Percentiles rank a stretch among this genome's conserved stretches.
Evolutionary conservation across 306 rosid genomes (phyloP).

Genomic region (Vigna hirtella): DNA sequence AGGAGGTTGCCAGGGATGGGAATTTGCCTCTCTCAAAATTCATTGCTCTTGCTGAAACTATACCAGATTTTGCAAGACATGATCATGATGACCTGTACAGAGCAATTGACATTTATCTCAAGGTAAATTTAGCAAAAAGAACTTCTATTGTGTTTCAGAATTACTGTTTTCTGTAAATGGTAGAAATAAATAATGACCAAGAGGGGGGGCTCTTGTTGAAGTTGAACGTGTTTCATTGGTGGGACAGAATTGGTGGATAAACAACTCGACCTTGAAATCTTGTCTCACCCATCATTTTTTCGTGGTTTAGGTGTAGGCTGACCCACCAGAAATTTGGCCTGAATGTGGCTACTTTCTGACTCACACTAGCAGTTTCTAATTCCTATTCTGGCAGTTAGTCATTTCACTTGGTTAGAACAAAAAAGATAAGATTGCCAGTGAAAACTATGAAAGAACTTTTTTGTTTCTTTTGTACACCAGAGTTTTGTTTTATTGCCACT

Average conservation of each 20-base stretch:
- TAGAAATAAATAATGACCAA: constrained; percentile 22
- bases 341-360: constrained; percentile 30
- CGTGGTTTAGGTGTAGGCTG: constrained; percentile 23
- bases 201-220: background rate
- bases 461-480: background rate
- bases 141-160: constrained; percentile 22
- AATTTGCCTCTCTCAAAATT: constrained; percentile 76
- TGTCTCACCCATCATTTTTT: constrained; percentile 57
- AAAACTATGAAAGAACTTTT: background rate
- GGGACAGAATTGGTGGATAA: constrained; percentile 64
- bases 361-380: constrained; percentile 24
- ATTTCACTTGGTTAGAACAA: constrained; percentile 30
- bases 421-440: background rate
- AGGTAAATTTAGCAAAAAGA: constrained; percentile 55
- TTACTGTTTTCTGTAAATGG: constrained; percentile 31
- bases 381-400: constrained; percentile 22
- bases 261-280: constrained; percentile 75
- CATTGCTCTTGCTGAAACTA: constrained; percentile 67
- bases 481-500: constrained; percentile 3
- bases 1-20: constrained; percentile 71
- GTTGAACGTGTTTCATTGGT: constrained; percentile 19
- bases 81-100: constrained; percentile 89
- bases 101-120: constrained; percentile 83
- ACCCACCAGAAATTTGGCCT: constrained; percentile 51
- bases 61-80: constrained; percentile 81